Conservation (phyloP, 805 yeast genomes). For the Lachancea cidri region DNA sequence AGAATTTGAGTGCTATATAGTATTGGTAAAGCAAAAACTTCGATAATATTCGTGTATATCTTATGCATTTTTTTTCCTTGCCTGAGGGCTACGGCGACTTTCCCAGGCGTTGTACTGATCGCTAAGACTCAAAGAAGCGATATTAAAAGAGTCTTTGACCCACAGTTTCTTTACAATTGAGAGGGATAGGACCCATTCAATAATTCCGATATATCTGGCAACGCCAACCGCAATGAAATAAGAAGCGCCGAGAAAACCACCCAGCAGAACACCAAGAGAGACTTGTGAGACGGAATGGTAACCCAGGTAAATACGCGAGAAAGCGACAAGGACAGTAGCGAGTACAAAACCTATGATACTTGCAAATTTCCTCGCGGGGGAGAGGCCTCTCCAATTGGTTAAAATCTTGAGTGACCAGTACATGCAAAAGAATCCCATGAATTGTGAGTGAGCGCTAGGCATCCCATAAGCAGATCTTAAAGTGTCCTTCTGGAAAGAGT, state of each 20-base stretch:
- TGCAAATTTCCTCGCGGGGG: constrained; percentile 22
- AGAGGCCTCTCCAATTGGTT: constrained; percentile 40
- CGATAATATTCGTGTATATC: not conserved
- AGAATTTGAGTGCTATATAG: not conserved
- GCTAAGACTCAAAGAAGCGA: constrained; percentile 41
- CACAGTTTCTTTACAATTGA: constrained; percentile 46
- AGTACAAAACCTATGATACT: constrained; percentile 30
- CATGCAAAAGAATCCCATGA: constrained; percentile 78
- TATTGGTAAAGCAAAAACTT: not conserved
- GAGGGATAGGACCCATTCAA: constrained; percentile 60
- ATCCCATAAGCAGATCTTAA: constrained; percentile 73
- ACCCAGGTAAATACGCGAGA: constrained; percentile 68
- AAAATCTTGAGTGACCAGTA: constrained; percentile 45
- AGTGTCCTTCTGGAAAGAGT: constrained; percentile 35
- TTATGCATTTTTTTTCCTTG: not conserved
- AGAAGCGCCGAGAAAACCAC: constrained; percentile 50
- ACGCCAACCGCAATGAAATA: constrained; percentile 52
- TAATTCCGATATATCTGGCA: constrained; percentile 60
- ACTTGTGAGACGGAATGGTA: constrained; percentile 79
- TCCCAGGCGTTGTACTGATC: constrained; percentile 41
- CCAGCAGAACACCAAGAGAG: constrained; percentile 61
- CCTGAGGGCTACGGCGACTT: constrained; percentile 14
- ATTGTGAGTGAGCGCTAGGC: constrained; percentile 97
- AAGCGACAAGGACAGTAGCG: constrained; percentile 43
- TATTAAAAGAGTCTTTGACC: constrained; percentile 57